Evolutionary conservation across 495 filamentous ascomycete genomes (phyloP).

Genomic region (Penicillium crystallinum): DNA sequence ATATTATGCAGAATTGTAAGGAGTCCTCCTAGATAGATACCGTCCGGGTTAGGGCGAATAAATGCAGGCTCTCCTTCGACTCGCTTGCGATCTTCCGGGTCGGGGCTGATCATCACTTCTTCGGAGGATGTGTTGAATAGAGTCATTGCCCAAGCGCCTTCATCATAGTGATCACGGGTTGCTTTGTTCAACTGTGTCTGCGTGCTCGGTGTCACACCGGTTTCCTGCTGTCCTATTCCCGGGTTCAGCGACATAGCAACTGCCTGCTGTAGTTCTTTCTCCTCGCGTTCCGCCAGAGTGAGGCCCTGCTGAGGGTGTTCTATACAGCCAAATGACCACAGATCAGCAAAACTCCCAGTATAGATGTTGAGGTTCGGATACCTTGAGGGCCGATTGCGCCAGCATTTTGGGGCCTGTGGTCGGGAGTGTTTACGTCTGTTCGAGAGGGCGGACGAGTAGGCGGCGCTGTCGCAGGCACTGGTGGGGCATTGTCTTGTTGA

Average conservation of each 20-base stretch:
- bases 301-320: slow-evolving; percentile 41
- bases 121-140: slow-evolving; percentile 47
- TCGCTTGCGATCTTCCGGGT: slow-evolving; percentile 57
- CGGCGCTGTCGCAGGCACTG: slow-evolving; percentile 42
- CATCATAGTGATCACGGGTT: slow-evolving; percentile 65
- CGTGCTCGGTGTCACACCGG: slow-evolving; percentile 44
- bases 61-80: slow-evolving; percentile 59
- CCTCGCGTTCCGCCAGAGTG: slow-evolving; percentile 47
- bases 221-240: slow-evolving; percentile 50
- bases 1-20: slow-evolving; percentile 81
- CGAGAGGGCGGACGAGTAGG: slow-evolving; percentile 68
- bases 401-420: slow-evolving; percentile 7
- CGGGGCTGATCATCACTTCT: slow-evolving; percentile 57
- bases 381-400: slow-evolving; percentile 15
- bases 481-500: slow-evolving; percentile 44
- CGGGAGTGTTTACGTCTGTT: slow-evolving; percentile 43
- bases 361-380: slow-evolving; percentile 5
- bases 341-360: slow-evolving; percentile 10
- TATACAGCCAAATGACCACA: slow-evolving; percentile 8
- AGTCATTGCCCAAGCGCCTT: slow-evolving; percentile 73
- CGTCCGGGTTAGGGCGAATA: slow-evolving; percentile 57
- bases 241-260: slow-evolving; percentile 49
- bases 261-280: slow-evolving; percentile 55
- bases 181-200: slow-evolving; percentile 64
- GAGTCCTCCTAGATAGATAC: slow-evolving; percentile 59